Evolutionary conservation across 2,329 filamentous ascomycete genomes (phyloP), one percentile per base, ranked within the genome.

Genomic region (Dothistroma pini): DNA sequence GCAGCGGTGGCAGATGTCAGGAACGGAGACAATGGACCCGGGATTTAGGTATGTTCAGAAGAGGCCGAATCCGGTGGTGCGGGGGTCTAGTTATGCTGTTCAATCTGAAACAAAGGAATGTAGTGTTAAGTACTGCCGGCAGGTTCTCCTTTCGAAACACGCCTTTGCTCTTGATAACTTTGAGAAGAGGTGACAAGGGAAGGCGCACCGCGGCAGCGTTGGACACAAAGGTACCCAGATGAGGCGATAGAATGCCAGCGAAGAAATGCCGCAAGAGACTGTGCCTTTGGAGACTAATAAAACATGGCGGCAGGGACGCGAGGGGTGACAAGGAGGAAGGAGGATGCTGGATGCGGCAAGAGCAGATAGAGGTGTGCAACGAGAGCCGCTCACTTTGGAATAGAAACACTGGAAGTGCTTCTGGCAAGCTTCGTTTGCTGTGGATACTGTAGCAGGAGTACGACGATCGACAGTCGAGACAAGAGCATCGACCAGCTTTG

Each of bases 21-120:
- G 41, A 44, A 44, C 8, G 41, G 16, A 44, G 25, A 48, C 38
- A 49, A 50, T 48, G 25, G 38, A 8, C 21, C 19, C 5, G 7
- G 35, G 21, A 4, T 25, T n/a, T 35, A 41, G 32, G 32, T 22
- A 41, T 35, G 16, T 21, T 10, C 22, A 34, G 51, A 38, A 25
- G 50, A 29, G 54, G 50, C 58, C 53, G 57, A 41, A 63, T 59
- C 48, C 57, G 60, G 57, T 35, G 32, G 4, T 9, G n/a, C 47
- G 58, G 44, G 21, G 5, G 11, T 21, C 9, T 6, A 44, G 41
- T 44, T n/a, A 44, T 44, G 41, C 41, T 44, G 41, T 19, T 44
- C 41, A 2, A 19, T 19, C 41, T 19, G 14, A 16, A 31, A 60
- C 56, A 58, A 56, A 60, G 47, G 44, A 60, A 60, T 52, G 58